A percentile compares a stretch with the other conserved stretches of the same genome.
These are phyloP conservation scores for Durusdinium trenchii DNA, from an alignment of 73 alveolate species.

Conservation along the genomic window DNA sequence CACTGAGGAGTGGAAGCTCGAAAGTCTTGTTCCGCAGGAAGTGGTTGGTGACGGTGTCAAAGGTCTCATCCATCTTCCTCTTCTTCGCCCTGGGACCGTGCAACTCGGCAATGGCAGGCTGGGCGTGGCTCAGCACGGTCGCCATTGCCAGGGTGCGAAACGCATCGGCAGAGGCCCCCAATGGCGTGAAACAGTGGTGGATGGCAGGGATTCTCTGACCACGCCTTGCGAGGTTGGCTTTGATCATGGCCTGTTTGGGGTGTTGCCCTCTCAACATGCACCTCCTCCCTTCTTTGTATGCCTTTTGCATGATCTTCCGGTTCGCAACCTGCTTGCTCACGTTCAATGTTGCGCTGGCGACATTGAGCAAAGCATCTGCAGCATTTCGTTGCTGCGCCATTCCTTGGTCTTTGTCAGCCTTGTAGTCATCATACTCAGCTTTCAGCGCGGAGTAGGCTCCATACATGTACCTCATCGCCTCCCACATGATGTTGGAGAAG, in stretches of 20 bases:
- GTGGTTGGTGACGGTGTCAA: neutral
- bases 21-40: neutral
- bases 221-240: neutral
- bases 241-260: neutral
- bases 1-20: neutral
- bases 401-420: neutral
- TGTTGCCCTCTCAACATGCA: neutral
- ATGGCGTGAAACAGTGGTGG: neutral
- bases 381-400: neutral
- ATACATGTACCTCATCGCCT: neutral
- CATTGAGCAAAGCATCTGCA: neutral
- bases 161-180: neutral
- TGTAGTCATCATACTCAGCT: neutral
- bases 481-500: neutral
- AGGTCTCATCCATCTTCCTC: neutral
- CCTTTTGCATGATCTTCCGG: neutral
- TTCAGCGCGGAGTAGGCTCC: neutral
- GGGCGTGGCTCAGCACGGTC: neutral
- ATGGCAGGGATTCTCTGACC: neutral
- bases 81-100: neutral
- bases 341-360: neutral
- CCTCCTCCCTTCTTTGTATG: neutral
- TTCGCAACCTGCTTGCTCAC: neutral
- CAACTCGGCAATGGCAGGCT: neutral
- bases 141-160: neutral